phyloP scores from a whole-genome alignment of 495 filamentous ascomycete genomes.

The Aspergillus bertholletiae region DNA sequence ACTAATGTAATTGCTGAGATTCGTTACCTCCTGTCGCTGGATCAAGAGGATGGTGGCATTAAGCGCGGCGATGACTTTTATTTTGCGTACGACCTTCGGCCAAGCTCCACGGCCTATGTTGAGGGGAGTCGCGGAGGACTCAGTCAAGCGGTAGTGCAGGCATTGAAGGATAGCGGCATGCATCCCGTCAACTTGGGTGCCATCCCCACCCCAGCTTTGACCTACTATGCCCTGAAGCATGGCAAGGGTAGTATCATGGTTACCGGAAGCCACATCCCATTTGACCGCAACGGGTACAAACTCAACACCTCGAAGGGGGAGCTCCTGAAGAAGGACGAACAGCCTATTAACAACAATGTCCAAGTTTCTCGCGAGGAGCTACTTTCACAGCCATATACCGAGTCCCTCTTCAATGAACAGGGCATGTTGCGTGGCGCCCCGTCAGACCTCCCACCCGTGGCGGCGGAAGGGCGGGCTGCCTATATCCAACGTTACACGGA shows the following conservation, averaged over 20 bases:
- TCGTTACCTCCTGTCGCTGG: slow-evolving; percentile 22
- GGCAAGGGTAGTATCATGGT: slow-evolving; percentile 32
- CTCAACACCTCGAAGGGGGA: slow-evolving; percentile 25
- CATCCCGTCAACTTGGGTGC: slow-evolving; percentile 23
- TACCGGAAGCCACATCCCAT: slow-evolving; percentile 29
- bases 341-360: slow-evolving; percentile 24
- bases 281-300: slow-evolving; percentile 32
- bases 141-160: slow-evolving; percentile 23
- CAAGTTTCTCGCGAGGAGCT: slow-evolving; percentile 11
- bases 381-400: slow-evolving; percentile 14
- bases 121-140: slow-evolving; percentile 23
- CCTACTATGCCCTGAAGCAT: slow-evolving; percentile 16
- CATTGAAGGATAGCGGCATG: slow-evolving; percentile 23
- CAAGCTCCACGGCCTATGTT: slow-evolving; percentile 25
- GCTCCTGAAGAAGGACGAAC: slow-evolving; percentile 25
- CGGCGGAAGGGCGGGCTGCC: slow-evolving; percentile 8
- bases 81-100: slow-evolving; percentile 25
- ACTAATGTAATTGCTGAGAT: slow-evolving; percentile 25
- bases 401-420: slow-evolving; percentile 24
- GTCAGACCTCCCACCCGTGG: slow-evolving; percentile 2
- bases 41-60: slow-evolving; percentile 19
- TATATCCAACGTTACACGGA: slow-evolving; percentile 22
- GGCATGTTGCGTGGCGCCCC: slow-evolving; percentile 19
- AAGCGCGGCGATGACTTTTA: slow-evolving; percentile 26
- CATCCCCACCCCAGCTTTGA: slow-evolving; percentile 27